These are phyloP conservation scores for Coriaria nepalensis DNA, from an alignment of 306 rosid species.

Conservation along the genomic window DNA sequence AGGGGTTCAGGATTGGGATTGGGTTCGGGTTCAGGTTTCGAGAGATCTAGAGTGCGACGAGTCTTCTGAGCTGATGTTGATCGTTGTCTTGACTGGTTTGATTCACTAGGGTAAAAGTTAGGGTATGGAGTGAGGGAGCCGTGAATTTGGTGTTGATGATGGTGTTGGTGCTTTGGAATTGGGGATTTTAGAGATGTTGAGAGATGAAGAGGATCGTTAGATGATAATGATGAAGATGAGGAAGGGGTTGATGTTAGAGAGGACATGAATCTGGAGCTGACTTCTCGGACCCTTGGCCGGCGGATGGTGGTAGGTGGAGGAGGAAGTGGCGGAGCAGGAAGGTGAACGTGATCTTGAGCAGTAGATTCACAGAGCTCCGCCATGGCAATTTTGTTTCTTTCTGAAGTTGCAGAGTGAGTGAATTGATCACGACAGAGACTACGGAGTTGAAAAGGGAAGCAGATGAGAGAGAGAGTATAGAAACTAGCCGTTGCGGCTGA, in stretches of 20 bases:
- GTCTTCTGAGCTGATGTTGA: constrained; percentile 26
- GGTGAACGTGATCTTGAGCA: too few species aligned
- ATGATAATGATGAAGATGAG: not conserved
- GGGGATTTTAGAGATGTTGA: constrained; percentile 17
- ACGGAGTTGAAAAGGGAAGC: too few species aligned
- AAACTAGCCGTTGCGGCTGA: too few species aligned
- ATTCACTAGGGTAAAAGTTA: constrained; percentile 7
- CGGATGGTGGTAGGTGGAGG: constrained; percentile 12
- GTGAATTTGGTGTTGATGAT: not conserved
- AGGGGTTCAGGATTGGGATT: constrained; percentile 20
- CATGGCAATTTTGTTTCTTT: too few species aligned
- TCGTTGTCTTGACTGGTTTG: constrained; percentile 15
- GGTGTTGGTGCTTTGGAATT: constrained; percentile 9
- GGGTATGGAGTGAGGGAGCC: not conserved
- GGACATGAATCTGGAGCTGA: constrained; percentile 81
- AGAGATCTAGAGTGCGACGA: constrained; percentile 29
- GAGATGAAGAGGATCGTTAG: constrained; percentile 7
- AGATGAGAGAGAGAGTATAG: too few species aligned
- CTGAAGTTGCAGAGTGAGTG: too few species aligned
- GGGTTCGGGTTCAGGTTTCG: too few species aligned
- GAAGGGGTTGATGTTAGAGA: constrained; percentile 20
- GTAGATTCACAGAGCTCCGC: too few species aligned
- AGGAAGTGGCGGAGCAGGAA: too few species aligned
- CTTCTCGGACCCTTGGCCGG: constrained; percentile 77
- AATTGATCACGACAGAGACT: too few species aligned